phyloP scores from a whole-genome alignment of 2,329 filamentous ascomycete genomes.

The Microcyclospora tardicrescens region DNA sequence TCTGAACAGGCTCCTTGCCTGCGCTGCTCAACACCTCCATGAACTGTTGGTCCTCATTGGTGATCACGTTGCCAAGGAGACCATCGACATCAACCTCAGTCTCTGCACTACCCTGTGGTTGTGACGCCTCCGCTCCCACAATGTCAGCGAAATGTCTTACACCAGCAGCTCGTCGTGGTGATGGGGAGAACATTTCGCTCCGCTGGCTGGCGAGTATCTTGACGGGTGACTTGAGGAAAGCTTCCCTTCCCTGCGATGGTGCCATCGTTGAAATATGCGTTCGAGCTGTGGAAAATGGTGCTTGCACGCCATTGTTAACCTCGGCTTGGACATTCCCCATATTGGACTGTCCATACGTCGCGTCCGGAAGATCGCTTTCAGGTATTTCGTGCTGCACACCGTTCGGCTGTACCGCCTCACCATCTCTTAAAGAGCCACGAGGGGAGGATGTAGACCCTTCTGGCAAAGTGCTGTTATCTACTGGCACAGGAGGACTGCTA shows the following conservation, averaged over 20 bases:
- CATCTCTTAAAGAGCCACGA: neutral
- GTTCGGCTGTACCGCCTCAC: neutral
- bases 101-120: slow-evolving; percentile 14
- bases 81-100: slow-evolving; percentile 21
- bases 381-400: slow-evolving; percentile 12
- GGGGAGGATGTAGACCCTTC: slow-evolving; percentile 6
- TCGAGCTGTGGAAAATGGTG: slow-evolving; percentile 24
- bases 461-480: slow-evolving; percentile 10
- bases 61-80: slow-evolving; percentile 21
- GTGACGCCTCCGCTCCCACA: slow-evolving; percentile 11
- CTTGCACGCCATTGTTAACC: slow-evolving; percentile 7
- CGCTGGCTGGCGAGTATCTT: slow-evolving; percentile 13
- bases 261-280: slow-evolving; percentile 23
- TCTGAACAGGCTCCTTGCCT: slow-evolving; percentile 5
- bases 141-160: slow-evolving; percentile 21
- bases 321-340: slow-evolving; percentile 8
- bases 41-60: slow-evolving; percentile 25
- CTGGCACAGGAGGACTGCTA: slow-evolving; percentile 22
- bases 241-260: slow-evolving; percentile 11
- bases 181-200: slow-evolving; percentile 15
- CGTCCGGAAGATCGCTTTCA: slow-evolving; percentile 13
- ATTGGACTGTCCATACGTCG: neutral
- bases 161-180: slow-evolving; percentile 21
- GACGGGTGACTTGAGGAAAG: slow-evolving; percentile 7
- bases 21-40: slow-evolving; percentile 15